Evolutionary conservation across 2,329 filamentous ascomycete genomes (phyloP), one percentile per base, ranked within the genome.

Genomic region (Fusarium dlaminii): DNA sequence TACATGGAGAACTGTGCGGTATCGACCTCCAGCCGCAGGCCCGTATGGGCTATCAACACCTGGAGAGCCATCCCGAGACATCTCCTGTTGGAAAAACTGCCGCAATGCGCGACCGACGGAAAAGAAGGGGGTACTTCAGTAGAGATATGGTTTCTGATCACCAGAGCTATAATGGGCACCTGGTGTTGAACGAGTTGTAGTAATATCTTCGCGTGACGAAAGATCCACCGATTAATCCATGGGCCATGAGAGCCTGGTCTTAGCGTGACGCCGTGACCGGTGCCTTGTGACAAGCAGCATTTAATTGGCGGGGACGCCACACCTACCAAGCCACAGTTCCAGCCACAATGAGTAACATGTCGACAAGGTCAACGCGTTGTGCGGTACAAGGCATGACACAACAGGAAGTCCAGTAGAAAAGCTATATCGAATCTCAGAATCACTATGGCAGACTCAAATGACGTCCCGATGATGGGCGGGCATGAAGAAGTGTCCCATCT

Each of bases 11-110:
- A 93, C 81, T 91, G 90, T 74, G 91, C 88, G 76, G 92, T 90
- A 85, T 97, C 94, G 82, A 93, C 89, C 82, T 91, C 88, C 81
- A 98, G 89, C 85, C 92, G 92, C 87, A 94, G 92, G 87, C 96
- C 96, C 84, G 93, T 95, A 86, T 97, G 95, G 88, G 94, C 95
- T 82, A 98, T 92, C 87, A 94, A 94, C 84, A 98, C 92, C 86
- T 94, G 91, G 82, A 96, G 90, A 86, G 94, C 93, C 94, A 97
- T 97, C 84, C 87, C 89, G 85, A 86, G 85, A 85, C 87, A 88
- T 88, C 80, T 84, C 84, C 82, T 79, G 77, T 78, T 68, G 66
- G 77, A 76, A 75, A 72, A 56, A 63, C 75, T 75, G 75, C 78
- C 74, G 79, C 75, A 73, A 75, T 74, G 71, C 61, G 77, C 72